phyloP scores from a whole-genome alignment of 2,329 filamentous ascomycete genomes.

The Lecanosticta acicola region DNA sequence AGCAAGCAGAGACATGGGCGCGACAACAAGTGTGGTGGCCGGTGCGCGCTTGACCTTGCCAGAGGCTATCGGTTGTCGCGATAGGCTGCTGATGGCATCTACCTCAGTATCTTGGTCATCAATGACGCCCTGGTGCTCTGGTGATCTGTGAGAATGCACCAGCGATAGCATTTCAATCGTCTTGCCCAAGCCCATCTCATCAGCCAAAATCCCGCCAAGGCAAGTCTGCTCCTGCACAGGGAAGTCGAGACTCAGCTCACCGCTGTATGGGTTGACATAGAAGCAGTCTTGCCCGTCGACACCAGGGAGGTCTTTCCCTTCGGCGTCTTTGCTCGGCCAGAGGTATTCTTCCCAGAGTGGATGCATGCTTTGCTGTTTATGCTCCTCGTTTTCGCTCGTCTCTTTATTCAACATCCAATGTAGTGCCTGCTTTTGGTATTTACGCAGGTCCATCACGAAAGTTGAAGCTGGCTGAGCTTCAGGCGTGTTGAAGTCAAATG shows the following conservation, averaged over 20 bases:
- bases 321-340: slow-evolving; percentile 82
- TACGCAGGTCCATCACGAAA: slow-evolving; percentile 76
- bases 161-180: slow-evolving; percentile 98
- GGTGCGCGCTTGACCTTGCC: slow-evolving; percentile 62
- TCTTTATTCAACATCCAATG: slow-evolving; percentile 97
- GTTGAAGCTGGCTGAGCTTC: slow-evolving; percentile 75
- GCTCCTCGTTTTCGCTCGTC: slow-evolving; percentile 63
- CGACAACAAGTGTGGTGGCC: slow-evolving; percentile 88
- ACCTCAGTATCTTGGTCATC: slow-evolving; percentile 20
- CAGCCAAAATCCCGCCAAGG: slow-evolving; percentile 84
- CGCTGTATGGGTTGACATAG: slow-evolving; percentile 95
- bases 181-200: slow-evolving; percentile 97
- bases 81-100: slow-evolving; percentile 54
- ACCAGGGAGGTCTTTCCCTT: slow-evolving; percentile 66
- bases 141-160: slow-evolving; percentile 72
- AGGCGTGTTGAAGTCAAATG: slow-evolving; percentile 90
- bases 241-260: slow-evolving; percentile 85
- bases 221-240: slow-evolving; percentile 93
- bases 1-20: slow-evolving; percentile 90
- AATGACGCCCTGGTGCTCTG: slow-evolving; percentile 28
- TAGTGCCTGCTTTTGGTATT: slow-evolving; percentile 91
- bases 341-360: slow-evolving; percentile 93
- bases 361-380: slow-evolving; percentile 78
- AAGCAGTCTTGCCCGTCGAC: slow-evolving; percentile 67
- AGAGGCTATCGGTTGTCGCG: slow-evolving; percentile 55